Base-by-base conservation (phyloP, 768 basidiomycete genomes). In the Suillus alpinus region DNA sequence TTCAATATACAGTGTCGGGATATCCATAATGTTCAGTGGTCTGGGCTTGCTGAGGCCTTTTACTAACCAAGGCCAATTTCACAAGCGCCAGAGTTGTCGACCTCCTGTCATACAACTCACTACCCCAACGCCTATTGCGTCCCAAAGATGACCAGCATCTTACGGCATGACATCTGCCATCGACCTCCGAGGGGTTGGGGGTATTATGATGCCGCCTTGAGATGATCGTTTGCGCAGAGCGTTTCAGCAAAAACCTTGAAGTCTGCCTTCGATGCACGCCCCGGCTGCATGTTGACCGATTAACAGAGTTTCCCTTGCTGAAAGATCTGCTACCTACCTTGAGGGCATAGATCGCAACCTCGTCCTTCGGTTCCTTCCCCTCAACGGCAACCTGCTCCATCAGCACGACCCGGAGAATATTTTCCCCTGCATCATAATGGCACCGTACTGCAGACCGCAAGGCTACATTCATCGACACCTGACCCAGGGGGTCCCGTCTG, bases 401-500 rank as follows among this genome's bases (percentile, higher is more conserved):
- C 57, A 84, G 67, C 31, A 84, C 76, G 6, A 88, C 69, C 23
- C 86, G 83, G 39, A 88, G 70, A 9, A 82, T 77, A 55, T 78
- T 78, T 60, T 88, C 86, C 40, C 80, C 78, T 20, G 76, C 73
- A 60, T 87, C 83, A 68, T 80, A 87, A 23, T 82, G 78, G 63
- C 85, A 87, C 46, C 85, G 81, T 46, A 88, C 77, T 9, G 82
- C 71, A 8, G 84, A 76, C 47, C 76, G 76, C 56, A 90, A 68
- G 26, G 81, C 81, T 46, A 86, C 75, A 67, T 87, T 88, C 85
- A 88, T 85, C 0, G 87, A 83, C 0, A 88, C 84, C 66, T 89
- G 84, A 78, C 85, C 84, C 32, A 89, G 71, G 0, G 86, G 88
- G 63, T 89, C 88, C 6, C 88, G 84, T 7, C 87, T 83, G 73